phyloP scores from a whole-genome alignment of 257 asterid genomes.

The Solanum etuberosum region DNA sequence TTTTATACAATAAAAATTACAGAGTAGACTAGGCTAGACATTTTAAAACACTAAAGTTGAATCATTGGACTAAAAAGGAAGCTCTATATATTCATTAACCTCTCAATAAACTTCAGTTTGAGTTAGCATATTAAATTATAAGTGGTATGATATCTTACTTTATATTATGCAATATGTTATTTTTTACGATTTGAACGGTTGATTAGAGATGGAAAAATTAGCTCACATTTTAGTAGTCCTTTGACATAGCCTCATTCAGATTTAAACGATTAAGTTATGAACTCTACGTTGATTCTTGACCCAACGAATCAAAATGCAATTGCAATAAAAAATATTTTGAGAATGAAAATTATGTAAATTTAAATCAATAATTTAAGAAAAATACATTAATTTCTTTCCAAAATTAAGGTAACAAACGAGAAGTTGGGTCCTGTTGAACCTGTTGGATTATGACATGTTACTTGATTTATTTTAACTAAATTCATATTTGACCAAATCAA shows the following conservation, averaged over 20 bases:
- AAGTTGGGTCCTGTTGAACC: neutral
- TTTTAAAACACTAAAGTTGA: neutral
- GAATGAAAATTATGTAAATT: neutral
- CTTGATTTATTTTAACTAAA: neutral
- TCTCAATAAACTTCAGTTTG: neutral
- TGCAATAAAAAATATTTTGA: neutral
- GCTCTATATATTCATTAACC: neutral
- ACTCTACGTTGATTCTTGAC: neutral
- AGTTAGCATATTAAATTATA: neutral
- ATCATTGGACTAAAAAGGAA: neutral
- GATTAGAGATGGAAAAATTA: neutral
- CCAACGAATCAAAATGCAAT: neutral
- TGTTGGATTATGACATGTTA: neutral
- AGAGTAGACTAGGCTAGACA: neutral
- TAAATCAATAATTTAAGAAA: neutral
- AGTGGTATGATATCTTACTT: neutral
- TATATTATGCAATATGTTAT: neutral
- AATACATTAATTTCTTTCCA: neutral
- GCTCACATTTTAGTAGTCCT: neutral
- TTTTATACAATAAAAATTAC: neutral
- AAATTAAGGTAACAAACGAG: neutral
- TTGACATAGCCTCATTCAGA: neutral
- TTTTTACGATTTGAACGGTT: neutral
- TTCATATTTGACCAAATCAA: neutral
- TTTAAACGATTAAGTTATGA: neutral